A percentile compares a stretch with the other conserved stretches of the same genome.
Conservation (phyloP, 129 eudicot genomes). For the Ambrosia artemisiifolia region DNA sequence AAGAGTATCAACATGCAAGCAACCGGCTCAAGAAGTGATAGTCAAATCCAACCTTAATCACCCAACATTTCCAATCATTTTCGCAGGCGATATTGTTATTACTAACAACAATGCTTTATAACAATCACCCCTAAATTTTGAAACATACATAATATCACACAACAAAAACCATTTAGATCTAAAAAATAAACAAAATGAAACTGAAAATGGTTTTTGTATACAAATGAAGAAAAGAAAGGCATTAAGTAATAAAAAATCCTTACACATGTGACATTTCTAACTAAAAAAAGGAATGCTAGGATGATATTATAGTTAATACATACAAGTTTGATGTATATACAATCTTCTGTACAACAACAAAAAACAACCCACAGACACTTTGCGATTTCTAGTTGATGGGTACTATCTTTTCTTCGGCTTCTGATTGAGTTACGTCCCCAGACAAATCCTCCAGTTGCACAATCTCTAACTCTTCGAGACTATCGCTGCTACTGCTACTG, state of each 20-base stretch:
- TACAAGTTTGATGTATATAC: not conserved
- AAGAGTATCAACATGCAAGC: too few relatives aligned
- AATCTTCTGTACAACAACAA: not conserved
- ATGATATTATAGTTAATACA: not conserved
- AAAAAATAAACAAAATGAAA: too few relatives aligned
- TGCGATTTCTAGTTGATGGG: slow-evolving; percentile 8
- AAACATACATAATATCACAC: too few relatives aligned
- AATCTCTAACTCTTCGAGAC: slow-evolving; percentile 35
- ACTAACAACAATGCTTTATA: too few relatives aligned
- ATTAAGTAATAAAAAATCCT: not conserved
- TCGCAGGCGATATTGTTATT: too few relatives aligned
- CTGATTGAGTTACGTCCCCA: slow-evolving; percentile 5
- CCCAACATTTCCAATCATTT: too few relatives aligned
- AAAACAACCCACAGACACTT: not conserved
- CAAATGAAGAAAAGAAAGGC: not conserved
- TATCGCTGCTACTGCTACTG: slow-evolving; percentile 16
- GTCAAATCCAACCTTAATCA: too few relatives aligned
- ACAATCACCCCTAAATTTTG: too few relatives aligned
- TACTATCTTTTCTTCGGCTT: slow-evolving; percentile 26
- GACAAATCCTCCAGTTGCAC: slow-evolving; percentile 22
- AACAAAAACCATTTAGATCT: too few relatives aligned
- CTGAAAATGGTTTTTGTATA: not conserved
- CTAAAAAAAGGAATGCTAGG: not conserved
- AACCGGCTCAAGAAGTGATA: too few relatives aligned
- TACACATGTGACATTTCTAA: not conserved